Evolutionary conservation across 1,139 yeast species (phyloP).

Genomic region (Nadsonia starkeyi-henricii): DNA sequence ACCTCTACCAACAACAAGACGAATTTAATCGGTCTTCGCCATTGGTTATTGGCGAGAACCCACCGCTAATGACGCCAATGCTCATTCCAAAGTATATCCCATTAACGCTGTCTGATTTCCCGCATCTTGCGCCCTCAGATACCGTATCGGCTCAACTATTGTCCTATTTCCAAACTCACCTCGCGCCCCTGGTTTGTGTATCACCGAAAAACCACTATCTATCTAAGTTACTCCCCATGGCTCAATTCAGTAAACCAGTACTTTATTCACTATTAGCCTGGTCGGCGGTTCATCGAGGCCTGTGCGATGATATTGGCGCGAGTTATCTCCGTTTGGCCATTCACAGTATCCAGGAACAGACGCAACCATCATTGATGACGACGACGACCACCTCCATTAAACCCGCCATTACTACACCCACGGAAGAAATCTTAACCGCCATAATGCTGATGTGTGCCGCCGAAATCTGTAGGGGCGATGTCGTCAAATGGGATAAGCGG

Average conservation of each 20-base stretch:
- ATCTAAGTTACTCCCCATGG: slow-evolving; percentile 62
- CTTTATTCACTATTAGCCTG: slow-evolving; percentile 60
- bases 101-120: not conserved
- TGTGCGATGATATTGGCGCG: slow-evolving; percentile 22
- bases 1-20: no score
- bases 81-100: not conserved
- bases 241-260: slow-evolving; percentile 53
- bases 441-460: slow-evolving; percentile 38
- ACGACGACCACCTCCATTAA: no score
- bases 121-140: not conserved
- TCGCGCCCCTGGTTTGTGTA: slow-evolving; percentile 46
- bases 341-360: slow-evolving; percentile 13
- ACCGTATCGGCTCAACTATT: slow-evolving; percentile 27
- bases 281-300: slow-evolving; percentile 56
- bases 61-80: no score
- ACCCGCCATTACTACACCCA: no score
- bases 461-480: slow-evolving; percentile 18
- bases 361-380: no score
- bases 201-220: slow-evolving; percentile 58
- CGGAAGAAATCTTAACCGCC: slow-evolving; percentile 41
- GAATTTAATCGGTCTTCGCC: no score
- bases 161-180: slow-evolving; percentile 49
- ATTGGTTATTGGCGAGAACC: no score
- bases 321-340: slow-evolving; percentile 20
- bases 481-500: slow-evolving; percentile 18